These are phyloP conservation scores for Chaetomium cochliodes DNA, from an alignment of 495 filamentous ascomycete species.

Conservation along the genomic window DNA sequence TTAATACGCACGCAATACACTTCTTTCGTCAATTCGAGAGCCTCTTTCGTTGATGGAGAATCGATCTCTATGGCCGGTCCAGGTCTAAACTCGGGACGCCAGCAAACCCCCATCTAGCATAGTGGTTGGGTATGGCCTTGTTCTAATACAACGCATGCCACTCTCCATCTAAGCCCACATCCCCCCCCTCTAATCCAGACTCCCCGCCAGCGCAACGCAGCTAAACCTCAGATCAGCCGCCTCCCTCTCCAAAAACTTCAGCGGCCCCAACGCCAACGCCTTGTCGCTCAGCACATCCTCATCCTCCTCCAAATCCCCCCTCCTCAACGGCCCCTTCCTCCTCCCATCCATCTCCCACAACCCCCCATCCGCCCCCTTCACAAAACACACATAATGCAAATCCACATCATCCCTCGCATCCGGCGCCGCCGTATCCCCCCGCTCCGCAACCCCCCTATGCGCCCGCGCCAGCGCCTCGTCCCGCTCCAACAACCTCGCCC, in stretches of 20 bases:
- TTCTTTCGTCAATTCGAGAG: background rate
- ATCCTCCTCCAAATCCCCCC: slow-evolving; percentile 51
- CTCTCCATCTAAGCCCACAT: background rate
- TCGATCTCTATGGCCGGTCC: background rate
- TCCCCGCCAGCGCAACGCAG: slow-evolving; percentile 65
- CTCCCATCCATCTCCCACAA: slow-evolving; percentile 86
- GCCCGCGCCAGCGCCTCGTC: slow-evolving; percentile 68
- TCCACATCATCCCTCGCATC: slow-evolving; percentile 65
- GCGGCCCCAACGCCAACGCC: slow-evolving; percentile 59
- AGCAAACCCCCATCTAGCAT: background rate
- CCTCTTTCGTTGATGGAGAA: background rate
- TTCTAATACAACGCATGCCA: no score
- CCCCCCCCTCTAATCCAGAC: slow-evolving; percentile 51
- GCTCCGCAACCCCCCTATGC: slow-evolving; percentile 65
- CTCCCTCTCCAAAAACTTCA: slow-evolving; percentile 64
- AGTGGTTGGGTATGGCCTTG: no score
- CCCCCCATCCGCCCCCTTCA: slow-evolving; percentile 62
- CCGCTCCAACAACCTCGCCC: slow-evolving; percentile 72
- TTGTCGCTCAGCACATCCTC: slow-evolving; percentile 70
- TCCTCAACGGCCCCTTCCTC: slow-evolving; percentile 65
- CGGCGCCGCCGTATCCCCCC: slow-evolving; percentile 73
- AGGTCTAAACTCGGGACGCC: background rate
- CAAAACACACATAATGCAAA: slow-evolving; percentile 83
- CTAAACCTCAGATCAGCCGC: slow-evolving; percentile 70
- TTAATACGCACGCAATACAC: slow-evolving; percentile 7